Evolutionary conservation across 2,329 filamentous ascomycete species (phyloP).

Genomic region (Alternaria ventricosa): DNA sequence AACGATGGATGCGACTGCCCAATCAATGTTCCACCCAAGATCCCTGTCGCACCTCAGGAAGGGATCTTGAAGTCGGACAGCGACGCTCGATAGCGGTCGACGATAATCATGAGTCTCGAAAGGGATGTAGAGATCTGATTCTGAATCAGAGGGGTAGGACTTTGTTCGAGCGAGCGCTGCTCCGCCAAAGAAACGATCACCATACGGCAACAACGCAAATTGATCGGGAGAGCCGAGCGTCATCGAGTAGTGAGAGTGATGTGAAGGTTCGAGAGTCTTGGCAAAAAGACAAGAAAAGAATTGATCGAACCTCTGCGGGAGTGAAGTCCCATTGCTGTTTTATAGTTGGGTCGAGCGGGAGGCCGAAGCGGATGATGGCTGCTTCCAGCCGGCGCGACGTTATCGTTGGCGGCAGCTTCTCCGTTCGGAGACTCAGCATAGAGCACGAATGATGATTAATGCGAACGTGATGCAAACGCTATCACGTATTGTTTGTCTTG

Average conservation of each 20-base stretch:
- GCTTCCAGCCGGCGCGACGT: neutral
- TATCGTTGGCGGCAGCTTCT: neutral
- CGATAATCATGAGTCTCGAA: slow-evolving; percentile 1
- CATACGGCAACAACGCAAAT: slow-evolving; percentile 13
- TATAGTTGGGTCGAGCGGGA: neutral
- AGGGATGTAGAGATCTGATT: slow-evolving; percentile 19
- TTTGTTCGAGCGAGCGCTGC: neutral
- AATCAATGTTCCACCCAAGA: slow-evolving; percentile 51
- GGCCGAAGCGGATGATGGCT: neutral
- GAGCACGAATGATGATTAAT: neutral
- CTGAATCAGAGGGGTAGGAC: slow-evolving; percentile 25
- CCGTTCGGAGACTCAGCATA: neutral
- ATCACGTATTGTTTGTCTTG: slow-evolving; percentile 2
- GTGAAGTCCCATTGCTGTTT: neutral
- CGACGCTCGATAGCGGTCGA: slow-evolving; percentile 5
- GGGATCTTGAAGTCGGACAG: slow-evolving; percentile 29
- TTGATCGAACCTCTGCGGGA: neutral
- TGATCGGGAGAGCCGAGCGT: slow-evolving; percentile 11
- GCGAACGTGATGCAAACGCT: neutral
- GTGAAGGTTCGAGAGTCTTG: neutral
- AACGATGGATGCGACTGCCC: slow-evolving; percentile 51
- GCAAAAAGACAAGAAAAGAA: neutral
- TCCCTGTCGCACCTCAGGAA: slow-evolving; percentile 26
- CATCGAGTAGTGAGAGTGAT: slow-evolving; percentile 17
- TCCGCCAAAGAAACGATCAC: slow-evolving; percentile 14